Base-by-base conservation (phyloP, 2,329 filamentous ascomycete species). In the Exophiala viscosa region DNA sequence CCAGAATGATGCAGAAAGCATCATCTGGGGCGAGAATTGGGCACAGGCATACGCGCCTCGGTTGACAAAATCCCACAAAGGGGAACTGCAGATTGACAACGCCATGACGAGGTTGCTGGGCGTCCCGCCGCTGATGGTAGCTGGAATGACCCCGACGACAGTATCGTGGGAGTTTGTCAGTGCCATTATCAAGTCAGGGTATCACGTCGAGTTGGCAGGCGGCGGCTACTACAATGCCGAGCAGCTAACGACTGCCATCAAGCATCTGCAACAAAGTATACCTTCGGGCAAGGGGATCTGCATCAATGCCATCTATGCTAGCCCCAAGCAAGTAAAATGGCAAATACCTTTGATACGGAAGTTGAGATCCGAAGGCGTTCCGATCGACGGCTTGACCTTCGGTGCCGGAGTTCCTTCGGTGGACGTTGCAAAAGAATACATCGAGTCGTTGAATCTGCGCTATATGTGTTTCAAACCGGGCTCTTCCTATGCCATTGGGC, bases 41-140 rank as follows among this genome's bases (percentile, higher is more conserved):
- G 90, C 99, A 52, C 95, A 95, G 72, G 90, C 96, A 70, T 90
- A 93, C 67, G 91, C 92, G 8, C 93, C 95, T n/a, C 87, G 85
- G 54, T 79, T 99, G 39, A 85, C 95, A 63, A 93, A 88, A 73
- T 96, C 88, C 11, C 92, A 90, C 10, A 84, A 83, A 51, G 92
- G 93, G 15, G 82, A 91, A 66, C 95, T 89, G 1, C 96, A 87
- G 62, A 89, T 99, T 41, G 91, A 97, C 69, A 99, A 93, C 57
- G 96, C 96, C 76, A 93, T 96, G 86, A 93, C 87, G 70, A 81
- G 89, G 62, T 76, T 95, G 15, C 76, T 96, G 14, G 90, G 90
- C 62, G 76, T 93, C 3, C 90, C 91, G 6, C 91, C 91, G 0
- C 76, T 96, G 57, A 86, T 96, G 76, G 90, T 96, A 55, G 89